A percentile compares a stretch with the other conserved stretches of the same genome.
Evolutionary conservation across 1,284 basidiomycete species (phyloP).

Genomic region (Cryptococcus sp.): DNA sequence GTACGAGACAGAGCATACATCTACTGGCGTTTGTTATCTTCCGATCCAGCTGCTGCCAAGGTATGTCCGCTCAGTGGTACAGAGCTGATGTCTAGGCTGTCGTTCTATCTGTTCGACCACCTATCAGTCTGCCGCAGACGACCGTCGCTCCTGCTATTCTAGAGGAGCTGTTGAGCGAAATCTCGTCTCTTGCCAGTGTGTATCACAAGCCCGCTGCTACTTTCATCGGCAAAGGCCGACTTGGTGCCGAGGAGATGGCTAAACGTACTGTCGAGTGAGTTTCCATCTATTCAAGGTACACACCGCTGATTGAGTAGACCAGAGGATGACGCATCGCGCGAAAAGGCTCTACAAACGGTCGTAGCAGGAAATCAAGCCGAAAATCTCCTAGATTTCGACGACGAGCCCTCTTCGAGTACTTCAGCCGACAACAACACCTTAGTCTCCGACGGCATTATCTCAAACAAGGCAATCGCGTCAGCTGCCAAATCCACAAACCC

Average conservation of each 20-base stretch:
- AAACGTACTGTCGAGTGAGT: conserved; percentile 64
- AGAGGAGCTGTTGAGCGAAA: conserved; percentile 85
- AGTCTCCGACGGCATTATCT: conserved; percentile 16
- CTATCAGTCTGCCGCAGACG: conserved; percentile 86
- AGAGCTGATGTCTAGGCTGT: conserved; percentile 60
- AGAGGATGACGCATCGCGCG: conserved; percentile 61
- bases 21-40: conserved; percentile 89
- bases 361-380: conserved; percentile 86
- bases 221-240: conserved; percentile 76
- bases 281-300: background rate
- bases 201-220: conserved; percentile 95
- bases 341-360: conserved; percentile 84
- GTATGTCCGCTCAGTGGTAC: conserved; percentile 49
- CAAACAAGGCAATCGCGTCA: conserved; percentile 28
- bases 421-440: background rate
- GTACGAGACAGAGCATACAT: conserved; percentile 91
- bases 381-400: conserved; percentile 91
- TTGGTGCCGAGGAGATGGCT: conserved; percentile 78
- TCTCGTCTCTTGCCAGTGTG: conserved; percentile 82
- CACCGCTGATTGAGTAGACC: conserved; percentile 31
- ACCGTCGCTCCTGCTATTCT: conserved; percentile 85
- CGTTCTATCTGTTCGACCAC: conserved; percentile 83
- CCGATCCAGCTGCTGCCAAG: conserved; percentile 90
- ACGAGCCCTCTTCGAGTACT: conserved; percentile 57
- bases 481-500: conserved; percentile 60